These are phyloP conservation scores for Vaccinium corymbosum DNA, from an alignment of 148 eudicot genomes.

Conservation along the genomic window DNA sequence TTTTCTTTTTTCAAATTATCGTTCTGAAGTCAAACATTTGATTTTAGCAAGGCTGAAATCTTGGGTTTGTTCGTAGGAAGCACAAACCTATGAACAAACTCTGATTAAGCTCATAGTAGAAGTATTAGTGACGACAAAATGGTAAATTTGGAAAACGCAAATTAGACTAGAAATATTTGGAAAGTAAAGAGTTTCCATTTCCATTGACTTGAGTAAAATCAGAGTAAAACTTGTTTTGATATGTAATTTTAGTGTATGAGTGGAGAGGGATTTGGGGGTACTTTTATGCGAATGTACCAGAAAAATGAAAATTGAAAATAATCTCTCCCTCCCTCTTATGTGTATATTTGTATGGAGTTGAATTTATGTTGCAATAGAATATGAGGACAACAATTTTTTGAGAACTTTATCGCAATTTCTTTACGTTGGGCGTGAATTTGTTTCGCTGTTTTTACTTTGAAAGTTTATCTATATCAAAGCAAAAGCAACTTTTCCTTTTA, in stretches of 20 bases:
- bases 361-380: background rate
- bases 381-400: background rate
- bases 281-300: background rate
- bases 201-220: background rate
- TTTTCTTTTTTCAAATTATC: background rate
- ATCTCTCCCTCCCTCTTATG: background rate
- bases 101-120: background rate
- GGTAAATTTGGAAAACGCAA: background rate
- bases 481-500: background rate
- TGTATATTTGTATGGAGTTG: background rate
- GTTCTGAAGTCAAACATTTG: background rate
- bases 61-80: too few species aligned
- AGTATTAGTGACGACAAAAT: background rate
- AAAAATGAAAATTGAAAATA: background rate
- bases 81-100: background rate
- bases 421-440: background rate
- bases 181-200: background rate
- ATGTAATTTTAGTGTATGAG: background rate
- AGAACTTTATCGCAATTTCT: background rate
- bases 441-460: background rate
- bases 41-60: too few species aligned
- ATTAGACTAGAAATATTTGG: background rate
- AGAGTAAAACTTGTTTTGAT: background rate
- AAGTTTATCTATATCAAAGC: background rate
- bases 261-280: too few species aligned